These are phyloP conservation scores for Diaporthe velutina DNA, from an alignment of 2,329 filamentous ascomycete genomes.

Conservation along the genomic window DNA sequence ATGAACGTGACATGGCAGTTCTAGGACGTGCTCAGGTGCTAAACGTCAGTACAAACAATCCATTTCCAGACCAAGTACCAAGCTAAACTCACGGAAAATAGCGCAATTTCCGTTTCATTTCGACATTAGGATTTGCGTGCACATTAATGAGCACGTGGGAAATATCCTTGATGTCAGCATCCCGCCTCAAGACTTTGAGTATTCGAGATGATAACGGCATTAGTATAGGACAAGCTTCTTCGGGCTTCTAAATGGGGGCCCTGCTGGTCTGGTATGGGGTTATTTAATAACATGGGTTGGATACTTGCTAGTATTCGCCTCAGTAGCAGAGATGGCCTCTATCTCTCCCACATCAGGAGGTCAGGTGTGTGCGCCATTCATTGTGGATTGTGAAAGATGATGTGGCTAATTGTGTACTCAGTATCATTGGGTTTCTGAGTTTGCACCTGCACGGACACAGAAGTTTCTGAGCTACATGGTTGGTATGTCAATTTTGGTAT, in stretches of 20 bases:
- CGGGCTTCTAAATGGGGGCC: conserved; percentile 62
- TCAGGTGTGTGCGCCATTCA: background rate
- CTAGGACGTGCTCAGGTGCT: conserved; percentile 48
- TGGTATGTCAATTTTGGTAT: conserved; percentile 47
- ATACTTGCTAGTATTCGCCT: conserved; percentile 56
- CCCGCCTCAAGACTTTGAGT: background rate
- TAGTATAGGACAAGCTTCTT: conserved; percentile 51
- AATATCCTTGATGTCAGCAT: conserved; percentile 53
- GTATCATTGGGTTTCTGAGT: conserved; percentile 71
- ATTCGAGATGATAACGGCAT: background rate
- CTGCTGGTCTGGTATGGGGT: conserved; percentile 65
- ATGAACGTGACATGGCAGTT: conserved; percentile 51
- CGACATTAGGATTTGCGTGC: conserved; percentile 65
- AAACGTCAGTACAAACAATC: conserved; percentile 39
- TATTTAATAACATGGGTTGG: conserved; percentile 63
- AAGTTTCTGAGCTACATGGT: conserved; percentile 68
- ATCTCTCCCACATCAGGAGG: conserved; percentile 46
- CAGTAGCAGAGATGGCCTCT: conserved; percentile 57
- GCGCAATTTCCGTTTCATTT: conserved; percentile 63
- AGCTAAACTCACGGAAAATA: conserved; percentile 40
- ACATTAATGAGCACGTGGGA: conserved; percentile 69
- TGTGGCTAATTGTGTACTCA: conserved; percentile 65
- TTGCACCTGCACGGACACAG: conserved; percentile 61
- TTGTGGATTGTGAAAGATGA: background rate
- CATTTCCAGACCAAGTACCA: background rate